Percentiles rank a stretch among this genome's conserved stretches.
Evolutionary conservation across 805 yeast genomes (phyloP).

Genomic region (Lipomyces chichibuensis): DNA sequence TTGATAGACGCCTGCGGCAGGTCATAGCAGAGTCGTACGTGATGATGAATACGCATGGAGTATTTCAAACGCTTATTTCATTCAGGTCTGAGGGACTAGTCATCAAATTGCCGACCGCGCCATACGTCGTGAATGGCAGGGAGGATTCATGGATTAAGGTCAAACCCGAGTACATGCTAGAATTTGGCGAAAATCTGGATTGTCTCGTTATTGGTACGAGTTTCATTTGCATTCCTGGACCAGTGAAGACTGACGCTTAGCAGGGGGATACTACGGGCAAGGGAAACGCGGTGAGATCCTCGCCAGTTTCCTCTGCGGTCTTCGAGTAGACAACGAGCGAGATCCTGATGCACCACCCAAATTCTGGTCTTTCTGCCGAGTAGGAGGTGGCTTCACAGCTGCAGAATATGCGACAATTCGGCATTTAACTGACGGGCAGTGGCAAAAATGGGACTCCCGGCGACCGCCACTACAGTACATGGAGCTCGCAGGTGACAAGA

Average conservation of each 20-base stretch:
- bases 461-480: conserved; percentile 48
- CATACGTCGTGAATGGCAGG: conserved; percentile 64
- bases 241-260: neutral
- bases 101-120: conserved; percentile 63
- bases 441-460: conserved; percentile 53
- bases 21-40: conserved; percentile 52
- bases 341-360: conserved; percentile 20
- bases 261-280: conserved; percentile 60
- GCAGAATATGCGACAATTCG: conserved; percentile 65
- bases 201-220: conserved; percentile 67
- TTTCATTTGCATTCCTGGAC: neutral
- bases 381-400: conserved; percentile 80
- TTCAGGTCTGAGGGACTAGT: conserved; percentile 79
- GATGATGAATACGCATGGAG: neutral
- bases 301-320: conserved; percentile 72
- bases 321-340: conserved; percentile 51
- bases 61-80: conserved; percentile 22
- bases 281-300: conserved; percentile 50
- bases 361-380: conserved; percentile 70
- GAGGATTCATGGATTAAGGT: conserved; percentile 79
- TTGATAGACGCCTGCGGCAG: conserved; percentile 57
- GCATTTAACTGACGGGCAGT: conserved; percentile 58
- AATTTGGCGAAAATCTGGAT: conserved; percentile 86
- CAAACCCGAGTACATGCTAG: conserved; percentile 86
- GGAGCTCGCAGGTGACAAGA: conserved; percentile 32